Evolutionary conservation across 2,329 filamentous ascomycete genomes (phyloP), one percentile per base, ranked within the genome.

Genomic region (Calonectria naviculata): DNA sequence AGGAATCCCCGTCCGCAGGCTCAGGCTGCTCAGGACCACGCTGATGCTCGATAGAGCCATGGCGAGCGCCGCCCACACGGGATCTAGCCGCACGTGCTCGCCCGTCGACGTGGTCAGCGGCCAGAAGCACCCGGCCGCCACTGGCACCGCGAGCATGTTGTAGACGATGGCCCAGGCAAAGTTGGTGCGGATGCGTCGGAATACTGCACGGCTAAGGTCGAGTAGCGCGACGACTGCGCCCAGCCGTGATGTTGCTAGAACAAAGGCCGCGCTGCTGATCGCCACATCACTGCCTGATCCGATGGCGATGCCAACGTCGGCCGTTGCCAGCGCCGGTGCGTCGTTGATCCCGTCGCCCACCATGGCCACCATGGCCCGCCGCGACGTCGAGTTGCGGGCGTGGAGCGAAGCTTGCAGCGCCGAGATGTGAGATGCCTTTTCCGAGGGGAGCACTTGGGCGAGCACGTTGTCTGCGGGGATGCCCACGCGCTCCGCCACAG

Each of bases 31-130:
- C 79, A 90, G 84, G 62, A 98, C 93, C 54, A 98, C 95, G 79
- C 94, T 97, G 75, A 98, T 92, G 82, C 93, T 96, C 83, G 95
- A 98, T 81, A 95, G 83, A 29, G 96, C 96, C 96, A 98, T 98
- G 1, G 95, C 95, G 80, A 98, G 83, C 75, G 92, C 93, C 6
- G 95, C 96, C 95, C 95, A 98, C 1, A 94, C 93, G 0, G 93
- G 93, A 80, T 94, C 92, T 56, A 95, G 83, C 71, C 89, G 85
- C 24, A 95, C 83, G 79, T 93, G 93, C 34, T 81, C 80, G 2
- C 87, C 88, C 2, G 80, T 78, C 4, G 81, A 80, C 56, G 86
- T 86, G 65, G 78, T 80, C 56, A 92, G 74, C 2, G 88, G 84
- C 81, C 94, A 97, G 70, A 97, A 85, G 42, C 92, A 93, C 1